Conservation (phyloP, 495 filamentous ascomycete genomes). For the Parmelia sp. region DNA sequence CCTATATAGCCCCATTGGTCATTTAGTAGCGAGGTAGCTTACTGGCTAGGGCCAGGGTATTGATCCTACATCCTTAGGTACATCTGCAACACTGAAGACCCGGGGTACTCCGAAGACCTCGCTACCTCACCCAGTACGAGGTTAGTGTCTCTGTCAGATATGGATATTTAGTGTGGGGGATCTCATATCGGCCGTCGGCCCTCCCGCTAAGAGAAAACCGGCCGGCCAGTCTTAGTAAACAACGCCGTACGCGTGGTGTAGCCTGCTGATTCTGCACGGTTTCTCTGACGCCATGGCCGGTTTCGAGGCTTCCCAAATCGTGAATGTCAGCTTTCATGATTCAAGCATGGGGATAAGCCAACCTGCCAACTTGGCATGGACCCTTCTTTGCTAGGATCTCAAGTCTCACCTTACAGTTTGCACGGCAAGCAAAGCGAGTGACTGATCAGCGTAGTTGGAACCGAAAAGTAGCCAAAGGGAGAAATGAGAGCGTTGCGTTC, state of each 20-base stretch:
- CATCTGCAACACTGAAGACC: too few species aligned
- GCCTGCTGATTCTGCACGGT: background rate
- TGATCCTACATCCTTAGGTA: too few species aligned
- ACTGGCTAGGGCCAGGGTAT: too few species aligned
- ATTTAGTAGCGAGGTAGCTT: too few species aligned
- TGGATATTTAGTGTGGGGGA: background rate
- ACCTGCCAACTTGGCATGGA: background rate
- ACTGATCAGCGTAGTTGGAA: background rate
- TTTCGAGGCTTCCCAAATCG: background rate
- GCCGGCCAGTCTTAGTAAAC: too few species aligned
- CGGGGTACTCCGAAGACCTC: too few species aligned
- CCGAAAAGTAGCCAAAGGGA: background rate
- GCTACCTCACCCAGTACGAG: too few species aligned
- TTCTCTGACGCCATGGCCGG: background rate
- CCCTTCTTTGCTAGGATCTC: background rate
- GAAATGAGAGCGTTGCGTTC: background rate
- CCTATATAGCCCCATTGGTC: too few species aligned
- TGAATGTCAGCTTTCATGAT: background rate
- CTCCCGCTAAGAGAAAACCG: background rate
- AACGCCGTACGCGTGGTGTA: background rate
- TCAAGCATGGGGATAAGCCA: background rate
- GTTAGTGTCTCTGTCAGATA: too few species aligned
- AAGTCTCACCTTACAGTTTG: background rate
- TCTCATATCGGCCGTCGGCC: background rate
- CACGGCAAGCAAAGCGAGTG: background rate